phyloP scores from a whole-genome alignment of 495 filamentous ascomycete genomes.

The Lasiosphaeria hispida region DNA sequence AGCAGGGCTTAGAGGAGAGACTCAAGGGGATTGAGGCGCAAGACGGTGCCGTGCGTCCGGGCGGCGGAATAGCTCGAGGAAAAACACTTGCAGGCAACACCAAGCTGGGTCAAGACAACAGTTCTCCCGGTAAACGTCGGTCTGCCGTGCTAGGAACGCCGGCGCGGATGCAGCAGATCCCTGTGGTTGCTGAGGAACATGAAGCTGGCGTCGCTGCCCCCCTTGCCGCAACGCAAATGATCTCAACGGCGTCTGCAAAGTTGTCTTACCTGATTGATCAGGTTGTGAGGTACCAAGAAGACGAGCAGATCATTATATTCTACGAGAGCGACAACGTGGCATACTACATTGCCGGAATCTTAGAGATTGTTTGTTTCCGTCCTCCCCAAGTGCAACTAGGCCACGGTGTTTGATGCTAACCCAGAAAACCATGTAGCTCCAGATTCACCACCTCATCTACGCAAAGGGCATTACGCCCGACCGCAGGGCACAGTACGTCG shows the following conservation, averaged over 20 bases:
- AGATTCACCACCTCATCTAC: slow-evolving; percentile 81
- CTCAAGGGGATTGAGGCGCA: slow-evolving; percentile 24
- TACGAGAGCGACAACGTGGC: slow-evolving; percentile 86
- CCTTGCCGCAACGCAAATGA: slow-evolving; percentile 59
- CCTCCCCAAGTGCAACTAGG: neutral
- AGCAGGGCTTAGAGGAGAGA: slow-evolving; percentile 34
- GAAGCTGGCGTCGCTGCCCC: slow-evolving; percentile 40
- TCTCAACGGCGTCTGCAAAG: slow-evolving; percentile 83
- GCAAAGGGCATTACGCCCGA: slow-evolving; percentile 59
- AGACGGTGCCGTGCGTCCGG: neutral
- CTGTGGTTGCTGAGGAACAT: neutral
- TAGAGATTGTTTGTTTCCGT: slow-evolving; percentile 57
- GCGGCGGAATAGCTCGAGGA: neutral
- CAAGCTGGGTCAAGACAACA: slow-evolving; percentile 31
- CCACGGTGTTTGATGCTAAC: slow-evolving; percentile 16
- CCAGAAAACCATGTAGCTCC: slow-evolving; percentile 38
- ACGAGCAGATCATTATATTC: slow-evolving; percentile 89
- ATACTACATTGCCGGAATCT: slow-evolving; percentile 74
- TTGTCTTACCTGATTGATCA: slow-evolving; percentile 79
- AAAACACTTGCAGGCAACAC: slow-evolving; percentile 41
- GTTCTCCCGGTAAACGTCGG: slow-evolving; percentile 24
- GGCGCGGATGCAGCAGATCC: neutral
- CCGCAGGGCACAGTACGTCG: slow-evolving; percentile 67
- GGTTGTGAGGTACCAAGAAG: slow-evolving; percentile 60
- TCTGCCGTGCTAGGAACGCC: slow-evolving; percentile 21